Evolutionary conservation across 257 asterid species (phyloP).

Genomic region (Solanum rostratum): DNA sequence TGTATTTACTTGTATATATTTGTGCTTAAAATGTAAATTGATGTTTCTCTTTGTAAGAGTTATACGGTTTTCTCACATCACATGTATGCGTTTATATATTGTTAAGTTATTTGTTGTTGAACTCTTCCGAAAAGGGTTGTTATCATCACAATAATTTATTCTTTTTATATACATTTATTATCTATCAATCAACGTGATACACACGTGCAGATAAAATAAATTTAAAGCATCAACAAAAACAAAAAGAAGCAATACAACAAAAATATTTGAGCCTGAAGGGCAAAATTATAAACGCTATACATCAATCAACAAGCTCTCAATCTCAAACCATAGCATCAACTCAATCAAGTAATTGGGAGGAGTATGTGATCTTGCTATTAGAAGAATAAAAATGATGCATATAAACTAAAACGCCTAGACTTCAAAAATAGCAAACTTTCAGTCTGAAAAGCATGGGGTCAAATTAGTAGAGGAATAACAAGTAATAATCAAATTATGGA

Average conservation of each 20-base stretch:
- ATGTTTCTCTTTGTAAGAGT: no score
- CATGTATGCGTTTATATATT: no score
- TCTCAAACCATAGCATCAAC: neutral
- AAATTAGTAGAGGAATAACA: neutral
- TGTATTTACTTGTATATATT: no score
- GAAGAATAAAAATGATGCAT: neutral
- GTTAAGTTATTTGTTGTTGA: no score
- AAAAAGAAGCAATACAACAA: neutral
- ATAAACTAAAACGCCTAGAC: neutral
- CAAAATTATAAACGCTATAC: neutral
- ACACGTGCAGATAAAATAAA: neutral
- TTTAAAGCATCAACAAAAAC: neutral
- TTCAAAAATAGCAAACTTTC: neutral
- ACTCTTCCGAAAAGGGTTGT: no score
- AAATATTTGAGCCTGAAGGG: neutral
- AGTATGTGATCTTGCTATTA: neutral
- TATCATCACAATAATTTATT: no score
- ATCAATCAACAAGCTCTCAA: neutral
- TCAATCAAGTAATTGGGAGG: neutral
- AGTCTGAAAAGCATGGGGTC: neutral
- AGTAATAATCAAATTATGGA: neutral
- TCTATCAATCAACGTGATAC: no score
- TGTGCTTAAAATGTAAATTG: no score
- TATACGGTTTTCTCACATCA: no score
- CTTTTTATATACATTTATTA: no score